Percentiles rank a stretch among this genome's conserved stretches.
phyloP scores from a whole-genome alignment of 805 yeast species.

The Wickerhamiella occidentalis region DNA sequence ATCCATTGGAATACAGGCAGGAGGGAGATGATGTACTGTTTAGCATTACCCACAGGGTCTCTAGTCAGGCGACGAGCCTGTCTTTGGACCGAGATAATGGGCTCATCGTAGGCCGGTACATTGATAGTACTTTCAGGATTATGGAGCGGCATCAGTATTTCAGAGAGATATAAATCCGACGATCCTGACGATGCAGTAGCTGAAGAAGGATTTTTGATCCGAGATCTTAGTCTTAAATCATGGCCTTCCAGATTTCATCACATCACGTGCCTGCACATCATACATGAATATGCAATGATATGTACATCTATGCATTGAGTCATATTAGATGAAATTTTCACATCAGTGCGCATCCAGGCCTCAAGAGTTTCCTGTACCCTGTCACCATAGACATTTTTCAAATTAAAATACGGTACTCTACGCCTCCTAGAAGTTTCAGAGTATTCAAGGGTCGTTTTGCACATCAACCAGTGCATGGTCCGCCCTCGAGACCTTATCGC shows the following conservation, averaged over 20 bases:
- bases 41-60: slow-evolving; percentile 18
- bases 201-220: too few species aligned
- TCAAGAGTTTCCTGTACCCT: too few species aligned
- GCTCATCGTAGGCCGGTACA: slow-evolving; percentile 12
- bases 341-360: background rate
- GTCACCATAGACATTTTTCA: too few species aligned
- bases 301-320: background rate
- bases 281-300: background rate
- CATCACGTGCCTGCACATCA: slow-evolving; percentile 10
- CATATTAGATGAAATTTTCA: background rate
- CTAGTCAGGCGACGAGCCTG: slow-evolving; percentile 16
- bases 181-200: too few species aligned
- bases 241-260: slow-evolving; percentile 1
- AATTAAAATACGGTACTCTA: too few species aligned
- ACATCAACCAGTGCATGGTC: background rate
- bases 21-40: slow-evolving; percentile 44
- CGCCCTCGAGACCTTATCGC: background rate
- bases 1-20: slow-evolving; percentile 83
- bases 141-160: background rate
- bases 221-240: background rate
- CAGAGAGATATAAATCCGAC: too few species aligned
- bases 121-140: background rate
- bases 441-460: too few species aligned
- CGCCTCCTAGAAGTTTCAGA: too few species aligned
- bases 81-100: slow-evolving; percentile 11